Percentiles rank a stretch among this genome's conserved stretches.
These are phyloP conservation scores for Toxoplasma gondii DNA, from an alignment of 169 alveolate species.

Conservation along the genomic window DNA sequence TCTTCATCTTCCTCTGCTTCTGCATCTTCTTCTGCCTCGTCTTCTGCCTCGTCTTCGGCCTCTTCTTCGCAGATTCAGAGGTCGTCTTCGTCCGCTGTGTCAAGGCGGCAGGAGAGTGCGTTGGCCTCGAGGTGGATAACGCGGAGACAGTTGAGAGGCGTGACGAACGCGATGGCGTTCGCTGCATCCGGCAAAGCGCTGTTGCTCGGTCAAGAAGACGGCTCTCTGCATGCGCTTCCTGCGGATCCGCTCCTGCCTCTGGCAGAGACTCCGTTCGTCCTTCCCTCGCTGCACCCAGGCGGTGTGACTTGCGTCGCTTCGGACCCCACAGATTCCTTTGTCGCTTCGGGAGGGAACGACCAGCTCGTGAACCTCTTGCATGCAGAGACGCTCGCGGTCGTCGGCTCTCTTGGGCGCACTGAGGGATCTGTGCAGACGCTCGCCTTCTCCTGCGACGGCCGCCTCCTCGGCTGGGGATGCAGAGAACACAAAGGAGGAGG, in stretches of 20 bases:
- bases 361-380: not conserved
- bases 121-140: not conserved
- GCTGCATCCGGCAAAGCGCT: not conserved
- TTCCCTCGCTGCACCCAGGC: not conserved
- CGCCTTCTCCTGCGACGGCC: constrained; percentile 33
- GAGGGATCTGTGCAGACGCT: constrained; percentile 1
- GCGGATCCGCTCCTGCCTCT: not conserved
- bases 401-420: constrained; percentile 9
- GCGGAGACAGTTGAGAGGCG: not conserved
- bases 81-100: not conserved
- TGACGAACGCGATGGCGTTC: not conserved
- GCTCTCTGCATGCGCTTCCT: not conserved
- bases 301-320: constrained; percentile 13
- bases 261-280: not conserved
- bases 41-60: not conserved
- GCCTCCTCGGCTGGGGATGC: constrained; percentile 39
- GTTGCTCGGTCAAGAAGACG: constrained; percentile 9
- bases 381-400: constrained; percentile 13
- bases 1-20: too few species aligned
- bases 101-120: not conserved
- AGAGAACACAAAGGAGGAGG: not conserved
- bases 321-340: constrained; percentile 28
- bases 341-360: constrained; percentile 35
- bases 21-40: too few species aligned
- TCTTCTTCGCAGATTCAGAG: not conserved